phyloP scores from a whole-genome alignment of 495 filamentous ascomycete species.

The Tuber microsphaerosporum region DNA sequence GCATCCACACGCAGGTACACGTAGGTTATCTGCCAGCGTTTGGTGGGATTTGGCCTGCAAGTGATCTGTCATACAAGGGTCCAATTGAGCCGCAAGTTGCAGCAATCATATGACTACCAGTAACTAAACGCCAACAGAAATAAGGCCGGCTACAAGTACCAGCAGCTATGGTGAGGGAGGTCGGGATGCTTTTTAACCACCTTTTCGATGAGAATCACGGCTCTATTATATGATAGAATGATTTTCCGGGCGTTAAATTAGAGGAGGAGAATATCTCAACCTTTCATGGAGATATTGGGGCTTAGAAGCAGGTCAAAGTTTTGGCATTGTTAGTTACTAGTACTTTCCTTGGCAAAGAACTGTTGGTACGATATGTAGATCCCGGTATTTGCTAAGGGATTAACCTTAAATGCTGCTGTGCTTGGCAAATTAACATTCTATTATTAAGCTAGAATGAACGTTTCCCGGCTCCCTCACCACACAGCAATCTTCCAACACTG shows the following conservation, averaged over 20 bases:
- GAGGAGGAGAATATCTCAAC: background rate
- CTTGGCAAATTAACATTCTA: background rate
- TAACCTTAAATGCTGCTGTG: background rate
- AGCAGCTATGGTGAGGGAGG: background rate
- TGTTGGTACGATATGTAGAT: background rate
- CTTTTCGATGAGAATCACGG: background rate
- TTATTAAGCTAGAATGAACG: background rate
- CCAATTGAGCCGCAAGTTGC: slow-evolving; percentile 3
- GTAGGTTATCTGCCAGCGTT: slow-evolving; percentile 32
- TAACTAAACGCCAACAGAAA: background rate
- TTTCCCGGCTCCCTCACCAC: background rate
- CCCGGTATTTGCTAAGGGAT: background rate
- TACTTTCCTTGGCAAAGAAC: background rate
- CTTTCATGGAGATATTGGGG: background rate
- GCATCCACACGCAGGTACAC: slow-evolving; percentile 34
- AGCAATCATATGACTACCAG: background rate
- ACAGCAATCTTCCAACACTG: background rate
- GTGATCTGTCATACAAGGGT: slow-evolving; percentile 1
- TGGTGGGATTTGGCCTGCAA: slow-evolving; percentile 19
- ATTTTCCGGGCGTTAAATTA: background rate
- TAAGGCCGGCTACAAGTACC: background rate
- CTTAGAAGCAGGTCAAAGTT: background rate
- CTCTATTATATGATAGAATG: background rate
- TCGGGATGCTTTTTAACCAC: background rate
- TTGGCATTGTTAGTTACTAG: background rate